Evolutionary conservation across 495 filamentous ascomycete genomes (phyloP).

Genomic region (Penicillium robsamsonii): DNA sequence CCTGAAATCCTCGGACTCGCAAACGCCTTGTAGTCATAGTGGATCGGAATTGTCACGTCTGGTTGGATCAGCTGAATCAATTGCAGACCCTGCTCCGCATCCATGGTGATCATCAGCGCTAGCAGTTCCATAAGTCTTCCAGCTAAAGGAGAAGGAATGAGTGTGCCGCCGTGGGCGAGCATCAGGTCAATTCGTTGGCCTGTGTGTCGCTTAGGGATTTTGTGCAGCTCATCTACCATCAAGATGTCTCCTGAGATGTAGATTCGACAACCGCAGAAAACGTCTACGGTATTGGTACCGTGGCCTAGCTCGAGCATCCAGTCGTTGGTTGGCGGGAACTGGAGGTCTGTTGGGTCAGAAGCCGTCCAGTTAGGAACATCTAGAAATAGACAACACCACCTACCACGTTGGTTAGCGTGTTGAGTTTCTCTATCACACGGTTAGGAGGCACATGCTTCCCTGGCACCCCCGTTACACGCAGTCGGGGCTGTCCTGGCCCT

Average conservation of each 20-base stretch:
- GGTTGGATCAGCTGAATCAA: slow-evolving; percentile 60
- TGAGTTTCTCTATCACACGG: slow-evolving; percentile 41
- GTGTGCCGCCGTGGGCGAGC: slow-evolving; percentile 67
- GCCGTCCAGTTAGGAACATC: not conserved
- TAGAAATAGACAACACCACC: slow-evolving; percentile 9
- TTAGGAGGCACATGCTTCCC: slow-evolving; percentile 66
- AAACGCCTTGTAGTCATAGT: slow-evolving; percentile 67
- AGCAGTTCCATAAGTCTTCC: slow-evolving; percentile 42
- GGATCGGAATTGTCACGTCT: slow-evolving; percentile 65
- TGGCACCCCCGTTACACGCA: slow-evolving; percentile 66
- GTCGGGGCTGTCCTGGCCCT: slow-evolving; percentile 20
- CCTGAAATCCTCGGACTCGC: slow-evolving; percentile 60
- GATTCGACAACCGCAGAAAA: slow-evolving; percentile 58
- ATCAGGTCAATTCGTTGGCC: slow-evolving; percentile 62
- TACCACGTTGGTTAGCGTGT: slow-evolving; percentile 60
- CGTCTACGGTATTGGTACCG: slow-evolving; percentile 19
- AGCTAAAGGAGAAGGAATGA: slow-evolving; percentile 54
- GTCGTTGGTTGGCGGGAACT: slow-evolving; percentile 69
- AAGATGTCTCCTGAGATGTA: slow-evolving; percentile 76
- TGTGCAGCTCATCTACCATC: slow-evolving; percentile 58
- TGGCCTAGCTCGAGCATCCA: slow-evolving; percentile 69
- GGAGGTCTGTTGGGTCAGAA: not conserved
- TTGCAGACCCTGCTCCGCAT: slow-evolving; percentile 60
- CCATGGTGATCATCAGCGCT: slow-evolving; percentile 67
- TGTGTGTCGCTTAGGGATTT: slow-evolving; percentile 54